Base-by-base conservation (phyloP, 768 basidiomycete species). In the Chalciporus piperatus region DNA sequence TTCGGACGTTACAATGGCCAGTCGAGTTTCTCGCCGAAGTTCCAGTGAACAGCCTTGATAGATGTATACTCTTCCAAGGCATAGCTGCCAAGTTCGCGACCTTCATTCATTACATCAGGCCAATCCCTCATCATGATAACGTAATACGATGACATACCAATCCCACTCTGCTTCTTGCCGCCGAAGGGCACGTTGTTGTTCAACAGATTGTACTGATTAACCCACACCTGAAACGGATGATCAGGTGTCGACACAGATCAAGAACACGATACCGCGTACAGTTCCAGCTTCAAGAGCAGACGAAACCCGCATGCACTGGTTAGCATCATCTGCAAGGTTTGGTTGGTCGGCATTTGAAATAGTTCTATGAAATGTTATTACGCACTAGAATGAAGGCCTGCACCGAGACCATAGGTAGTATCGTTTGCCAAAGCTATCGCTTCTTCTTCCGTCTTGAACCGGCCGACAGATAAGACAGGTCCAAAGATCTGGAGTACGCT, bases 161-260 rank as follows among this genome's bases (percentile, higher is more conserved):
- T 84, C 47, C 93, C 93, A 39, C 88, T 90, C 66, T 91, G 87
- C 71, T 95, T 96, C 75, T 89, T 96, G 20, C 95, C 96, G 33
- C 96, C 95, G 63, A 98, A 98, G 1, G 96, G 96, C 41, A 93
- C 86, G 52, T 95, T 92, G 67, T 90, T 91, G 71, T 82, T 80
- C 50, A 96, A 68, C 12, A 88, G 38, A 63, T 87, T 89, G 72
- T 93, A 95, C 63, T 92, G 86, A 69, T 98, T 98, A 53, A 94
- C 80, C 93, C 94, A 97, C 38, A 92, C 87, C 86, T 89, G 30
- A 22, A 48, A 19, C 19, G 30, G 23, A 47, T 19, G 41, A 47
- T 67, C 40, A 58, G 42, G 6, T 27, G 30, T 52, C 8, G 6
- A 19, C 14, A 13, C 27, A n/a, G 41, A 30, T 10, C 6, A 11